Conservation (phyloP, 2,329 filamentous ascomycete species). For the Zymoseptoria ardabiliae region DNA sequence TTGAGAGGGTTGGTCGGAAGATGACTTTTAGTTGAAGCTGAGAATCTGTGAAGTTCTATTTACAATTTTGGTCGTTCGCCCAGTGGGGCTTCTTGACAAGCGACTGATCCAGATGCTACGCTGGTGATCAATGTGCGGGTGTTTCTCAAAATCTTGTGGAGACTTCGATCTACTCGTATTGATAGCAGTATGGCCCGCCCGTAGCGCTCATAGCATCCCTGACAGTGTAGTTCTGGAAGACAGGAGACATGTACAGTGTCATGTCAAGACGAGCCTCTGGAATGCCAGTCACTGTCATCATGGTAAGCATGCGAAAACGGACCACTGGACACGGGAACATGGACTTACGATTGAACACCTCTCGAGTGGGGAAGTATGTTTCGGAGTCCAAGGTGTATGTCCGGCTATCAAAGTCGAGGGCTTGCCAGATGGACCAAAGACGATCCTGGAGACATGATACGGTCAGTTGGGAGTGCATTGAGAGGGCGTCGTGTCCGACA, state of each 20-base stretch:
- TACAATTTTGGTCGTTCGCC: no score
- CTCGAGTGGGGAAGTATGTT: neutral
- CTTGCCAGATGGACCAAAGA: slow-evolving; percentile 45
- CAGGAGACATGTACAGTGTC: slow-evolving; percentile 4
- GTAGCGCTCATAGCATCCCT: slow-evolving; percentile 11
- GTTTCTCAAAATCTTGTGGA: neutral
- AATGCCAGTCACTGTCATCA: neutral
- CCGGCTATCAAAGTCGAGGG: slow-evolving; percentile 32
- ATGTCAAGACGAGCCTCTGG: slow-evolving; percentile 1
- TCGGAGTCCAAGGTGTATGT: neutral
- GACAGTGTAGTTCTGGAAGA: slow-evolving; percentile 8
- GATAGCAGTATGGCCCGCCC: slow-evolving; percentile 9
- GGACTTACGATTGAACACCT: neutral
- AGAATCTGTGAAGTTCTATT: no score
- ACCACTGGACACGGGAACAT: neutral
- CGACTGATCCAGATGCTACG: no score
- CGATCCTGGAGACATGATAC: slow-evolving; percentile 24
- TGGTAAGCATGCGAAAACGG: neutral
- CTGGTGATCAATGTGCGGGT: no score
- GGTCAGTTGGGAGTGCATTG: no score
- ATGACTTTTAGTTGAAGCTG: no score
- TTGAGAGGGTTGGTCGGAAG: neutral
- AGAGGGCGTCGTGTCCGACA: no score
- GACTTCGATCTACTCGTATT: slow-evolving; percentile 7
- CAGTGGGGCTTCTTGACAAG: no score